phyloP scores from a whole-genome alignment of 768 basidiomycete genomes.

The Wakefieldia striispora region DNA sequence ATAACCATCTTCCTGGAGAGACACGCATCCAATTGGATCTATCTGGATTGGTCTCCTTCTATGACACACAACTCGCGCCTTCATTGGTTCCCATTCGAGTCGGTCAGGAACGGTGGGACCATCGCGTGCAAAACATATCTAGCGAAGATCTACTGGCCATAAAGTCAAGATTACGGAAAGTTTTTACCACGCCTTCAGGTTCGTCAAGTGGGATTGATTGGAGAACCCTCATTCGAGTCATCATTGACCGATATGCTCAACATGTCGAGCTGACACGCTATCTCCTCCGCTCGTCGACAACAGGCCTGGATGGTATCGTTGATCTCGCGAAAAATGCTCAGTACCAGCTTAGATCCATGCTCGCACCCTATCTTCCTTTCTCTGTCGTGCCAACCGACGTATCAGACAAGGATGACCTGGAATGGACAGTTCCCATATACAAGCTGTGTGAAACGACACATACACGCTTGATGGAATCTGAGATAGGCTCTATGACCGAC shows the following conservation, averaged over 20 bases:
- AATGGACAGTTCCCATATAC: too few species aligned
- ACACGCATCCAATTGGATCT: slow-evolving; percentile 38
- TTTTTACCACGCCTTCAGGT: too few species aligned
- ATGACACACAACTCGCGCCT: slow-evolving; percentile 31
- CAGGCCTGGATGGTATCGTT: not conserved
- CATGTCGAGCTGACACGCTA: slow-evolving; percentile 28
- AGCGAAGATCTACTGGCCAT: slow-evolving; percentile 14
- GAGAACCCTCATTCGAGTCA: slow-evolving; percentile 26
- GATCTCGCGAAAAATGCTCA: slow-evolving; percentile 20
- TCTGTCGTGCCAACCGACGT: too few species aligned
- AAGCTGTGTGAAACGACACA: too few species aligned
- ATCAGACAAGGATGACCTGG: too few species aligned
- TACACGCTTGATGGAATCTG: too few species aligned
- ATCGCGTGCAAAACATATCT: slow-evolving; percentile 29
- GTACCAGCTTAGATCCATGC: too few species aligned
- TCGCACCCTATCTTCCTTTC: too few species aligned
- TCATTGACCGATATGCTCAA: slow-evolving; percentile 31
- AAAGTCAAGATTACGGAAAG: too few species aligned
- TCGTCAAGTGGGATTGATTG: slow-evolving; percentile 35
- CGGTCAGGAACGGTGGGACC: slow-evolving; percentile 25
- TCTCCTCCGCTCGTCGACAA: too few species aligned
- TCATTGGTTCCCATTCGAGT: slow-evolving; percentile 28
- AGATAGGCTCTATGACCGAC: slow-evolving; percentile 17
- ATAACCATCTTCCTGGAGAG: slow-evolving; percentile 36
- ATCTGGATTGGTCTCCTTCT: slow-evolving; percentile 35